Percentiles rank a stretch among this genome's conserved stretches.
Conservation (phyloP, 768 basidiomycete species). For the Asterophora parasitica region DNA sequence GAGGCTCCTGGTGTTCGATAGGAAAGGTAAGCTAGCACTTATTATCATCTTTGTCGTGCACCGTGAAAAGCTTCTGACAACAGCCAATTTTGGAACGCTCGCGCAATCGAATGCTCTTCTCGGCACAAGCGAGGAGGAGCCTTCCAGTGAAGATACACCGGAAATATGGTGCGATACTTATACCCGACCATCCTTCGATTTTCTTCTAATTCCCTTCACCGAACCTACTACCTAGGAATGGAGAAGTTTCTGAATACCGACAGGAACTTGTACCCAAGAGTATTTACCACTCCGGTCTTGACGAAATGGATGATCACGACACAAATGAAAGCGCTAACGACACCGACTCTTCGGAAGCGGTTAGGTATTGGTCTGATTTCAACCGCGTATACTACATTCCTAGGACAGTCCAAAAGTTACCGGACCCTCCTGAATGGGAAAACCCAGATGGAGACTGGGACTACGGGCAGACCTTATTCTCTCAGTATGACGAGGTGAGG, state of each 20-base stretch:
- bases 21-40: slow-evolving; percentile 43
- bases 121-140: slow-evolving; percentile 24
- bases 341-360: slow-evolving; percentile 16
- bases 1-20: slow-evolving; percentile 61
- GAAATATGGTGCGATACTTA: slow-evolving; percentile 18
- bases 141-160: slow-evolving; percentile 11
- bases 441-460: slow-evolving; percentile 52
- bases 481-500: slow-evolving; percentile 50
- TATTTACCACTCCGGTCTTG: slow-evolving; percentile 45
- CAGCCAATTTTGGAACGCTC: slow-evolving; percentile 67
- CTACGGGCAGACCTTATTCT: slow-evolving; percentile 45
- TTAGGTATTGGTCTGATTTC: slow-evolving; percentile 70
- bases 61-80: background rate
- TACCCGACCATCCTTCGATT: slow-evolving; percentile 1
- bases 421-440: slow-evolving; percentile 56
- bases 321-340: slow-evolving; percentile 5
- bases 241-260: slow-evolving; percentile 41
- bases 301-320: slow-evolving; percentile 19
- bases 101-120: slow-evolving; percentile 37
- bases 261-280: slow-evolving; percentile 52
- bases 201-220: background rate
- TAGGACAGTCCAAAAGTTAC: slow-evolving; percentile 58
- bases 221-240: slow-evolving; percentile 39
- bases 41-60: slow-evolving; percentile 2
- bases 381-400: slow-evolving; percentile 61